Conservation (phyloP, 164 flowering plant genomes). For the Hamamelis virginiana region DNA sequence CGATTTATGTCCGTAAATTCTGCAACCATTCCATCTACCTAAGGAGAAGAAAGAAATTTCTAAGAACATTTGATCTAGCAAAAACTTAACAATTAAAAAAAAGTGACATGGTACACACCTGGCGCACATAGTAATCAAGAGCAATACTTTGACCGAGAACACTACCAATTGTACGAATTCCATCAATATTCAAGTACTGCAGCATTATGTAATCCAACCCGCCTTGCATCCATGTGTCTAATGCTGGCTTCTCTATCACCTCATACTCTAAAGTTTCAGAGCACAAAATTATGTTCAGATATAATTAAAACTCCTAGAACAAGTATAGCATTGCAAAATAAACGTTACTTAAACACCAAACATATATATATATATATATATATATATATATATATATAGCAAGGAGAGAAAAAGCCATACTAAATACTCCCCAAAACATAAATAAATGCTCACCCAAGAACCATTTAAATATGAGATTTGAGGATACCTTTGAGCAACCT, state of each 20-base stretch:
- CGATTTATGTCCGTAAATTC: conserved; percentile 96
- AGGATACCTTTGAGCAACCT: too few species aligned
- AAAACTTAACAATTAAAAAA: neutral
- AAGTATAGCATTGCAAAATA: neutral
- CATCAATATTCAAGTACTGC: conserved; percentile 81
- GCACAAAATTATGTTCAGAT: neutral
- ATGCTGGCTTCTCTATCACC: conserved; percentile 76
- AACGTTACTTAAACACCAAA: too few species aligned
- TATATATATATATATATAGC: too few species aligned
- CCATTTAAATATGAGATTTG: too few species aligned
- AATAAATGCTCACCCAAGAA: too few species aligned
- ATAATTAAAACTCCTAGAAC: neutral
- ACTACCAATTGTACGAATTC: conserved; percentile 91
- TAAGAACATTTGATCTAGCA: neutral
- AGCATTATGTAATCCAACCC: conserved; percentile 86
- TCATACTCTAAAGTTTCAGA: conserved; percentile 62
- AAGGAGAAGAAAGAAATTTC: conserved; percentile 8
- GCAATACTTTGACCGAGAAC: conserved; percentile 99
- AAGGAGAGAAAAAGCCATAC: too few species aligned
- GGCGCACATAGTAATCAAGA: conserved; percentile 93
- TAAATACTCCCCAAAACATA: too few species aligned
- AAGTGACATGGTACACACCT: conserved; percentile 38
- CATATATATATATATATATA: too few species aligned
- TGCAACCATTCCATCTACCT: conserved; percentile 99
- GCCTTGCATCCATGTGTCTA: conserved; percentile 88